phyloP scores from a whole-genome alignment of 805 yeast species.

The Candida cerambycidarum region DNA sequence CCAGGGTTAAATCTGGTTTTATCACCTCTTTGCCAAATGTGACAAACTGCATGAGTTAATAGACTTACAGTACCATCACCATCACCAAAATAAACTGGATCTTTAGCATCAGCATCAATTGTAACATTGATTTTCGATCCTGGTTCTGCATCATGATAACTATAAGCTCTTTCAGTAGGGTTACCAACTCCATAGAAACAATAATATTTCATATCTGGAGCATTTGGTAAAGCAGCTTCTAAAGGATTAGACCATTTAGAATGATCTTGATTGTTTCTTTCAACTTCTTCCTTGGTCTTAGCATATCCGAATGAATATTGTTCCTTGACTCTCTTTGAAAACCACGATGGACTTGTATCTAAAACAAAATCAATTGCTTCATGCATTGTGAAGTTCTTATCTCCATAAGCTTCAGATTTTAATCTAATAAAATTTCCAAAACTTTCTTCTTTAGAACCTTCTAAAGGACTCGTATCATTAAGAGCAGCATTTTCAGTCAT shows the following conservation, averaged over 20 bases:
- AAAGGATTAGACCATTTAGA: conserved; percentile 93
- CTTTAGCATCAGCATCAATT: conserved; percentile 60
- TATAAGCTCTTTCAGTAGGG: conserved; percentile 92
- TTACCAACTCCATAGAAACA: conserved; percentile 97
- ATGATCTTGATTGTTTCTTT: conserved; percentile 64
- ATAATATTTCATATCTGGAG: conserved; percentile 86
- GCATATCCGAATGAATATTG: conserved; percentile 84
- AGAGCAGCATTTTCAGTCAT: conserved; percentile 15
- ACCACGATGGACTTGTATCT: conserved; percentile 75
- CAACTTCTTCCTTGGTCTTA: conserved; percentile 54
- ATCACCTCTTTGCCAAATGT: conserved; percentile 73
- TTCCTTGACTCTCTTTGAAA: conserved; percentile 56
- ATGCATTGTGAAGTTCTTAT: conserved; percentile 58
- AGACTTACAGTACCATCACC: conserved; percentile 96
- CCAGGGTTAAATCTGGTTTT: conserved; percentile 80
- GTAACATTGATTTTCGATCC: conserved; percentile 60
- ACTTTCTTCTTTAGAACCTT: conserved; percentile 29
- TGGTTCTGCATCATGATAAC: conserved; percentile 65
- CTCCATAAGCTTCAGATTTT: conserved; percentile 25
- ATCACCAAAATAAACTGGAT: conserved; percentile 78
- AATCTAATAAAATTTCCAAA: conserved; percentile 78
- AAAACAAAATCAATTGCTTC: conserved; percentile 68
- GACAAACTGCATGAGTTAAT: conserved; percentile 85
- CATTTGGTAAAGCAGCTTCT: conserved; percentile 88
- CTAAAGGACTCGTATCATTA: conserved; percentile 20